Percentiles rank a stretch among this genome's conserved stretches.
Evolutionary conservation across 2,329 filamentous ascomycete genomes (phyloP).

Genomic region (Beauveria asiatica): DNA sequence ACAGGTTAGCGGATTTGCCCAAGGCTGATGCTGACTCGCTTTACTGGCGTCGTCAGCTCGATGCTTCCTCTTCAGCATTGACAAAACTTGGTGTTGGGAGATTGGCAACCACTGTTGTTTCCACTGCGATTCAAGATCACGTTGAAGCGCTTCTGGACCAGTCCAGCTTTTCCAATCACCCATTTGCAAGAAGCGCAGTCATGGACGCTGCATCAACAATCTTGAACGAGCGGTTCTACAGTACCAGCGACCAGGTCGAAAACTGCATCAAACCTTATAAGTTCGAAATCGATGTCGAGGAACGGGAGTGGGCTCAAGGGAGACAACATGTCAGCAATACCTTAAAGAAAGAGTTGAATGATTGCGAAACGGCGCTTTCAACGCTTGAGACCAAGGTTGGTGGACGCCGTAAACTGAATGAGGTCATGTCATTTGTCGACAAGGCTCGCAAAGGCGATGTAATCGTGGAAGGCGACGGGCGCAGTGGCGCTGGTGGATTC

Average conservation of each 20-base stretch:
- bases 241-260: conserved; percentile 94
- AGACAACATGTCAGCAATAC: conserved; percentile 73
- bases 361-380: conserved; percentile 72
- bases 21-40: conserved; percentile 77
- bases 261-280: conserved; percentile 99
- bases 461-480: conserved; percentile 71
- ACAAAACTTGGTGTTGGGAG: conserved; percentile 93
- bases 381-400: conserved; percentile 69
- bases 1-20: conserved; percentile 69
- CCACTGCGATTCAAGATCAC: conserved; percentile 75
- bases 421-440: conserved; percentile 88
- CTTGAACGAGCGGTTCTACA: conserved; percentile 88
- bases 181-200: conserved; percentile 88
- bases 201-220: conserved; percentile 84
- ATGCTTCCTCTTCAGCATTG: conserved; percentile 79
- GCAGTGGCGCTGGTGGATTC: conserved; percentile 85
- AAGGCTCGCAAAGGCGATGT: conserved; percentile 81
- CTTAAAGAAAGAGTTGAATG: conserved; percentile 78
- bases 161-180: conserved; percentile 83
- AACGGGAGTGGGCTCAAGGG: conserved; percentile 77
- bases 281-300: conserved; percentile 92
- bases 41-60: conserved; percentile 91
- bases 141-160: conserved; percentile 69
- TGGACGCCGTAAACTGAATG: conserved; percentile 73
- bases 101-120: conserved; percentile 84